Percentiles rank a stretch among this genome's conserved stretches.
Evolutionary conservation across 805 yeast species (phyloP).

Genomic region (Limtongia smithiae): DNA sequence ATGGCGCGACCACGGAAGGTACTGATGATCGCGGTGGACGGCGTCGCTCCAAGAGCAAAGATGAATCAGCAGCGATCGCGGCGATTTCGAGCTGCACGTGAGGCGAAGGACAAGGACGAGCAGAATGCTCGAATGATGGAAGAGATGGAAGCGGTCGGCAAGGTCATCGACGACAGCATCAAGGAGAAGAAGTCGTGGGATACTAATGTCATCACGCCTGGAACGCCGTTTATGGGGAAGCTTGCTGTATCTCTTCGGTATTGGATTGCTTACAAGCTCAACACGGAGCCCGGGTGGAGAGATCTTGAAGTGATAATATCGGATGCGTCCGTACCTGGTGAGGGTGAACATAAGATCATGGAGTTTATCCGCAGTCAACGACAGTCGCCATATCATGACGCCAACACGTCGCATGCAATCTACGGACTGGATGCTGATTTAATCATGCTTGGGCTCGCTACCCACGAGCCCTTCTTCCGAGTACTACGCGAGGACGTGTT

Average conservation of each 20-base stretch:
- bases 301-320: slow-evolving; percentile 81
- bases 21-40: slow-evolving; percentile 94
- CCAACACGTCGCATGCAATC: slow-evolving; percentile 92
- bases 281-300: slow-evolving; percentile 92
- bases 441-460: slow-evolving; percentile 90
- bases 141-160: slow-evolving; percentile 64
- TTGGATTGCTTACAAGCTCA: slow-evolving; percentile 87
- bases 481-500: slow-evolving; percentile 95
- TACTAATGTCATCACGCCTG: slow-evolving; percentile 95
- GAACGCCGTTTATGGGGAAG: slow-evolving; percentile 95
- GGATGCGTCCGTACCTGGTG: slow-evolving; percentile 98
- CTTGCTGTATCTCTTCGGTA: slow-evolving; percentile 78
- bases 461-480: slow-evolving; percentile 96
- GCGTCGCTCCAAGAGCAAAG: slow-evolving; percentile 97
- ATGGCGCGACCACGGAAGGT: slow-evolving; percentile 96
- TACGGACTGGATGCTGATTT: slow-evolving; percentile 98
- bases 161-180: slow-evolving; percentile 69
- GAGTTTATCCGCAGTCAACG: slow-evolving; percentile 89
- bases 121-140: slow-evolving; percentile 59
- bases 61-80: slow-evolving; percentile 97
- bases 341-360: slow-evolving; percentile 99
- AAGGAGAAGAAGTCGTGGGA: slow-evolving; percentile 84
- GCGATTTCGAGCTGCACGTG: slow-evolving; percentile 87
- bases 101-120: slow-evolving; percentile 74
- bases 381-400: slow-evolving; percentile 78